Conservation (phyloP, 768 basidiomycete species). For the Erythrobasidium yunnanense region DNA sequence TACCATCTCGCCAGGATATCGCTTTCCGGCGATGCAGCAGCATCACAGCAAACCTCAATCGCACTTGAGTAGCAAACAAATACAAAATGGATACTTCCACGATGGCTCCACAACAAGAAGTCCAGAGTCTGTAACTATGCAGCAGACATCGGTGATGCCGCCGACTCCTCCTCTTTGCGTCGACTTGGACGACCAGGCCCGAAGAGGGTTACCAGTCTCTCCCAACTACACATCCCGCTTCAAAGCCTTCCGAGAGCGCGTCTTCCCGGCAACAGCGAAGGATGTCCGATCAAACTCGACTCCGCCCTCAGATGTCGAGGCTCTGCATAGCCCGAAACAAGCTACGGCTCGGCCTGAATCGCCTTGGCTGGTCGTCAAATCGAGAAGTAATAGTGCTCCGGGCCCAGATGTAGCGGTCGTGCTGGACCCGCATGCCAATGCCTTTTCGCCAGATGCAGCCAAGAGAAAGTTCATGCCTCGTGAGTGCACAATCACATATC, state of each 20-base stretch:
- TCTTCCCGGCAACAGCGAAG: too few relatives aligned
- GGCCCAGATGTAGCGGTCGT: neutral
- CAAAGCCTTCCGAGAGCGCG: too few relatives aligned
- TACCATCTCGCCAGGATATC: neutral
- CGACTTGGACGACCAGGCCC: neutral
- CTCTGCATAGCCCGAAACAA: neutral
- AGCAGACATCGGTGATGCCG: neutral
- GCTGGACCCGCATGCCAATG: constrained; percentile 8
- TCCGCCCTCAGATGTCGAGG: too few relatives aligned
- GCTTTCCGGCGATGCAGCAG: neutral
- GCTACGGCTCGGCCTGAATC: neutral
- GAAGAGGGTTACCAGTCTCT: too few relatives aligned
- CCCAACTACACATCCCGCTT: too few relatives aligned
- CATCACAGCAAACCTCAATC: neutral
- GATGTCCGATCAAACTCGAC: too few relatives aligned
- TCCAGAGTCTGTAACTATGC: neutral
- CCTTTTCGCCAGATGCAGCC: neutral
- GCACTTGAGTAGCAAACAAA: too few relatives aligned
- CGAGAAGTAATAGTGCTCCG: neutral
- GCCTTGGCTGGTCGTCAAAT: neutral
- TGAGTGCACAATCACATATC: neutral
- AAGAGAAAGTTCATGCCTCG: constrained; percentile 3
- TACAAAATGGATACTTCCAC: too few relatives aligned
- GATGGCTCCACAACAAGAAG: too few relatives aligned
- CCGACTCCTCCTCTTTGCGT: neutral